Evolutionary conservation across 257 asterid genomes (phyloP).

Genomic region (Orobanche coerulescens): DNA sequence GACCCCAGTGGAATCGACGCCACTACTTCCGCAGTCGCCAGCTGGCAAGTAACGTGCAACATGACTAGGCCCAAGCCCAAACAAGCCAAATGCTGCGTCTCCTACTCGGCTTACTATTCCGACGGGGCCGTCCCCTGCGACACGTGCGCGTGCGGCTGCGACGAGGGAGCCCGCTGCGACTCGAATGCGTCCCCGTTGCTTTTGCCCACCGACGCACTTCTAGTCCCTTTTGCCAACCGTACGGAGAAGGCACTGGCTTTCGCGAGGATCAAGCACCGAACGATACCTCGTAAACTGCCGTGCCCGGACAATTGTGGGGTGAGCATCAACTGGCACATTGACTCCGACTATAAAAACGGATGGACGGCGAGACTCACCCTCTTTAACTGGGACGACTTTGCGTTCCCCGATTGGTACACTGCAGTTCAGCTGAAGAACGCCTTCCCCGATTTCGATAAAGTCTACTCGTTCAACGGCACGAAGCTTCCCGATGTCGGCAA

Average conservation of each 20-base stretch:
- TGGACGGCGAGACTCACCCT: conserved; percentile 88
- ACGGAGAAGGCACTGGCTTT: conserved; percentile 53
- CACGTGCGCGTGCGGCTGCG: conserved; percentile 93
- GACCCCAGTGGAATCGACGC: conserved; percentile 59
- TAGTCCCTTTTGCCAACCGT: conserved; percentile 62
- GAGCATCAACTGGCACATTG: conserved; percentile 88
- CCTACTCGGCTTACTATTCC: conserved; percentile 73
- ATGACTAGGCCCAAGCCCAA: conserved; percentile 56
- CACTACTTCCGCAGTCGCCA: conserved; percentile 48
- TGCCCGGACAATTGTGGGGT: conserved; percentile 95
- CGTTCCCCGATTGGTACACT: conserved; percentile 68
- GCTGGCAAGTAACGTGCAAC: conserved; percentile 78
- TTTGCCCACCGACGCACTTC: conserved; percentile 67
- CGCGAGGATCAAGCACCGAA: conserved; percentile 36
- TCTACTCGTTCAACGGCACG: conserved; percentile 76
- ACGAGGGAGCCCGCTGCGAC: conserved; percentile 32
- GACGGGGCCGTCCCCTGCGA: conserved; percentile 60
- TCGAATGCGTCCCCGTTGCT: conserved; percentile 31
- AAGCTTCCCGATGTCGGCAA: conserved; percentile 25
- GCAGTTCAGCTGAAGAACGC: conserved; percentile 59
- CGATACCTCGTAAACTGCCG: conserved; percentile 47
- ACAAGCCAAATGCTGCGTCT: conserved; percentile 63
- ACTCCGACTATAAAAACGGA: conserved; percentile 63
- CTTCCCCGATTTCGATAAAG: conserved; percentile 50
- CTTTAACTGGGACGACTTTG: conserved; percentile 66